These are phyloP conservation scores for Rhizopus arrhizus DNA, from an alignment of 371 early-diverging fungal genomes.

Conservation along the genomic window DNA sequence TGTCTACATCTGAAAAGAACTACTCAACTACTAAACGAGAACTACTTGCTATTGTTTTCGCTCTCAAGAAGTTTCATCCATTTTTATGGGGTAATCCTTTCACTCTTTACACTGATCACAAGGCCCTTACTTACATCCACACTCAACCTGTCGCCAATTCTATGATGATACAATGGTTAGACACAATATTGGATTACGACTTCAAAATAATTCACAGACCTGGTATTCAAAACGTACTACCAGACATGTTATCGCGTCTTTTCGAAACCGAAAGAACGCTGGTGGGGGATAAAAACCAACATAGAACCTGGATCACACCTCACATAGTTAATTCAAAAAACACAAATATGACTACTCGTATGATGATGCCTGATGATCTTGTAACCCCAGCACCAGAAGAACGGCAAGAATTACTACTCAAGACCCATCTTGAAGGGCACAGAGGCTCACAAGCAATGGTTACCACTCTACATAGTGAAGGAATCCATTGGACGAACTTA, in stretches of 20 bases:
- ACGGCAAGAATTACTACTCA: too few species aligned
- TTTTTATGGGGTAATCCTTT: conserved; percentile 27
- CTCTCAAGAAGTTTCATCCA: conserved; percentile 23
- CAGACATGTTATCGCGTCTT: conserved; percentile 25
- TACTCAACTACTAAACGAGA: conserved; percentile 5
- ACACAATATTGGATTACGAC: conserved; percentile 15
- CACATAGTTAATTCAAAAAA: too few species aligned
- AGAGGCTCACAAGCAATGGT: too few species aligned
- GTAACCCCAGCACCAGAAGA: too few species aligned
- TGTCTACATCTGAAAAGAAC: conserved; percentile 1
- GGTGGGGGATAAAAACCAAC: too few species aligned
- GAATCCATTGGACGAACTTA: too few species aligned
- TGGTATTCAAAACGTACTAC: conserved; percentile 25
- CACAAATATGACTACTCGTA: too few species aligned
- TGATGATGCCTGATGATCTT: too few species aligned
- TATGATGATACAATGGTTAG: conserved; percentile 22
- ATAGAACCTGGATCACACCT: too few species aligned
- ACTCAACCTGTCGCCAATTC: conserved; percentile 12
- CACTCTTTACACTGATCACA: conserved; percentile 22
- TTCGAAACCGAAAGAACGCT: conserved; percentile 1
- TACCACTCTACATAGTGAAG: too few species aligned
- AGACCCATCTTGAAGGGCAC: too few species aligned
- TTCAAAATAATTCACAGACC: conserved; percentile 22
- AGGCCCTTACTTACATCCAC: conserved; percentile 13
- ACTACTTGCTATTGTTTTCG: conserved; percentile 12